A percentile compares a stretch with the other conserved stretches of the same genome.
phyloP scores from a whole-genome alignment of 2,329 filamentous ascomycete species.

The Colletotrichum liaoningense region DNA sequence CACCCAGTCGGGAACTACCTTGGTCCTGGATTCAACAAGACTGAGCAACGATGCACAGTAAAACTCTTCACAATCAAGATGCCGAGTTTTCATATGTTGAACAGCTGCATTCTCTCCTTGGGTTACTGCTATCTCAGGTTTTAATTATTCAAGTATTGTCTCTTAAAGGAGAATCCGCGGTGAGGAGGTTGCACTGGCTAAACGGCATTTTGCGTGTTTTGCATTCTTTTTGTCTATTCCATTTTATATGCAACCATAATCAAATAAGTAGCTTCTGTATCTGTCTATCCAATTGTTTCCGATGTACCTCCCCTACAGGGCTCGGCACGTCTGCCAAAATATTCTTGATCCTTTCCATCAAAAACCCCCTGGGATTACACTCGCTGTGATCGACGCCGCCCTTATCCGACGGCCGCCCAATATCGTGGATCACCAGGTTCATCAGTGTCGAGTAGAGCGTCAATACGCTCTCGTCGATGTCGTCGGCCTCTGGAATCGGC shows the following conservation, averaged over 20 bases:
- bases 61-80: no score
- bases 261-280: constrained; percentile 24
- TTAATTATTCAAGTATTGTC: no score
- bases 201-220: no score
- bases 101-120: no score
- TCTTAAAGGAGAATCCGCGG: no score
- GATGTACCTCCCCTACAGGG: constrained; percentile 23
- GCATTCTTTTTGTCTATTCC: not conserved
- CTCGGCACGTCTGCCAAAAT: constrained; percentile 38
- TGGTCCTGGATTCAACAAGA: no score
- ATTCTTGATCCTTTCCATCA: constrained; percentile 37
- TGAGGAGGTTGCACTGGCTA: no score
- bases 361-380: constrained; percentile 39
- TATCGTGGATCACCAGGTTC: constrained; percentile 43
- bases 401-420: constrained; percentile 35
- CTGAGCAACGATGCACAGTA: no score
- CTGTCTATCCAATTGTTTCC: constrained; percentile 30
- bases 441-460: constrained; percentile 39
- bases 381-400: constrained; percentile 36
- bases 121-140: no score
- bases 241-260: not conserved
- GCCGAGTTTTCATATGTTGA: no score
- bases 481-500: constrained; percentile 43
- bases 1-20: no score
- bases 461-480: constrained; percentile 40